Evolutionary conservation across 2,329 filamentous ascomycete species (phyloP).

Genomic region (Epichloe brachyelytri): DNA sequence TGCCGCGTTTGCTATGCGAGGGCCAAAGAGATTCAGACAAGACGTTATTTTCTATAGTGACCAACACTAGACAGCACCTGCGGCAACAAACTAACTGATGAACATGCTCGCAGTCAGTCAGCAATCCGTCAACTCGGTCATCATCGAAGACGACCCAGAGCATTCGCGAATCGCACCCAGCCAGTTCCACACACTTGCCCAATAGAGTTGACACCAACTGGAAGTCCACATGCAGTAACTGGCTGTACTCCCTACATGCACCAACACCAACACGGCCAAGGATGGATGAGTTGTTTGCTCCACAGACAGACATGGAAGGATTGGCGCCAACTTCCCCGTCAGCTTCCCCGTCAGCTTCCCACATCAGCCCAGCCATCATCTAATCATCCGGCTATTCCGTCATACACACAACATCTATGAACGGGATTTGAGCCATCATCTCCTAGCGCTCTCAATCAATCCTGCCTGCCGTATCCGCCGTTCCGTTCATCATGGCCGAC

Average conservation of each 20-base stretch:
- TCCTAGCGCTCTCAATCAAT: background rate
- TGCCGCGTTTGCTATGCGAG: too few relatives aligned
- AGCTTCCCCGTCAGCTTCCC: too few relatives aligned
- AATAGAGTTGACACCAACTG: background rate
- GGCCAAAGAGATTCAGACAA: too few relatives aligned
- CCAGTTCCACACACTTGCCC: background rate
- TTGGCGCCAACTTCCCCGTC: too few relatives aligned
- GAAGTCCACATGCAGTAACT: background rate
- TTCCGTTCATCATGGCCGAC: conserved; percentile 24
- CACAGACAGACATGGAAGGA: background rate
- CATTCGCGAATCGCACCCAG: background rate
- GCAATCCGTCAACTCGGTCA: too few relatives aligned
- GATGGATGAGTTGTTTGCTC: background rate
- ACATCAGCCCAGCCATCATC: background rate
- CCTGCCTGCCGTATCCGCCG: background rate
- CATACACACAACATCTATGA: background rate
- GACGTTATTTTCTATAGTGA: too few relatives aligned
- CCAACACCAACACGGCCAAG: too few relatives aligned
- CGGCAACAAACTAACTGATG: too few relatives aligned
- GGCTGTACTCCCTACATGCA: too few relatives aligned
- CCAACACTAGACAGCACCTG: too few relatives aligned
- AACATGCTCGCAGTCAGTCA: too few relatives aligned
- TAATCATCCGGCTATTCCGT: background rate
- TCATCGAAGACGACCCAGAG: background rate
- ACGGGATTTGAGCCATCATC: background rate